Base-by-base conservation (phyloP, 108 stramenopile species). In the Nannochloropsis granulata region DNA sequence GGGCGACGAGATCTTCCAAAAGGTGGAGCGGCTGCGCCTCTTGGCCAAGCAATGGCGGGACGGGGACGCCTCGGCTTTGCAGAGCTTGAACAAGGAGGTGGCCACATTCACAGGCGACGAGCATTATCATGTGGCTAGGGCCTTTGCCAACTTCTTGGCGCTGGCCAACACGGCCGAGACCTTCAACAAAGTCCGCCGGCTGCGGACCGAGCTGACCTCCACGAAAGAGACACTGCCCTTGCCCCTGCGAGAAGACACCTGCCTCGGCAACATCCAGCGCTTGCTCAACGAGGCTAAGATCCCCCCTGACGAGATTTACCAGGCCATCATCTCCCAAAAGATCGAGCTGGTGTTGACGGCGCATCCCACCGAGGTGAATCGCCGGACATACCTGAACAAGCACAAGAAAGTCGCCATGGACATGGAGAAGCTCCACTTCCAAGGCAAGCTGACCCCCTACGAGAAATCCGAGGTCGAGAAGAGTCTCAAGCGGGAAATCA, bases 301-400 rank as follows among this genome's bases (percentile, higher is more conserved):
- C 26, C 86, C 92, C 13, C 71, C 84, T 12, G 90, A 95, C 25
- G 87, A 94, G 89, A 94, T 98, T 82, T 92, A 89, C 84, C 86
- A 95, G n/a, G 92, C 93, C 85, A 85, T 98, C n/a, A 84, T 88
- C 80, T 91, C 81, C 78, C 96, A 98, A 90, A 94, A 92, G 86
- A 93, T 95, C 26, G 96, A 98, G 92, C 92, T 98, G 82, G 96
- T 98, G 19, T 90, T 98, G 83, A 98, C 97, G 78, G 97, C 97
- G 21, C 97, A 98, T 89, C 97, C 97, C 12, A 98, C 97, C 16
- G 95, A 98, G 91, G 95, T 98, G 81, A 97, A 98, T 90, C 94
- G 97, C 24, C 92, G 96, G 44, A 96, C 96, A 0, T 89, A 95
- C 81, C 89, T 97, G 34, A 91, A 25, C 8, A 91, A 91, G 90